Evolutionary conservation across 495 filamentous ascomycete genomes (phyloP), one percentile per base, ranked within the genome.

Genomic region (Alectoria sarmentosa): DNA sequence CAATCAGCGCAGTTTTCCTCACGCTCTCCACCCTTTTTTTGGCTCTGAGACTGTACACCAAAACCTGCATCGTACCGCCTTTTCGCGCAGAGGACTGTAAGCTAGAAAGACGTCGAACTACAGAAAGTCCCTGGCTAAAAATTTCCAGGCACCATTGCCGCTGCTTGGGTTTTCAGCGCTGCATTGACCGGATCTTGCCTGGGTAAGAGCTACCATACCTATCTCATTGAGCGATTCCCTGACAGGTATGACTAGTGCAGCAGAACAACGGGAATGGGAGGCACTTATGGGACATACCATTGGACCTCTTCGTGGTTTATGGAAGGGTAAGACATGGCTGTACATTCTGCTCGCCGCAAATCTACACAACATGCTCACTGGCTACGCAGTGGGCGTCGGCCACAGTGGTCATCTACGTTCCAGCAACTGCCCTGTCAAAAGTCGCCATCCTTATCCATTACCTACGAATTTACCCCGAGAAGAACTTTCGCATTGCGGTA

Each of bases 401-500:
- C 26, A 66, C 72, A 14, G 70, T 73, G 28, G 72, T 76, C 14
- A 52, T 75, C 36, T 78, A 79, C 68, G 71, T 75, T 62, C 74
- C 71, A 19, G 73, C 73, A 7, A 76, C 75, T 28, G 75, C 72
- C 19, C 73, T 76, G 60, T 69, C 73, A 65, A 79, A 79, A 61
- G 66, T 78, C 64, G 78, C 80, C 64, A 73, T 77, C 49, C 69
- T 82, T 46, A 60, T 82, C 15, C 77, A 79, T 64, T 84, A 81
- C 69, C 71, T 79, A 59, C 79, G 79, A 64, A 77, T 85, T 55
- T 77, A 77, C 62, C 77, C 77, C 30, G 73, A 73, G 37, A 66
- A 67, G 11, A 70, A 66, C 48, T 75, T 78, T 64, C 73, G 76
- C 48, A 61, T 63, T n/a, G 65, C 67, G 1, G 73, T 75, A 26